Base-by-base conservation (phyloP, 805 yeast species). In the Teunomyces panamensis region DNA sequence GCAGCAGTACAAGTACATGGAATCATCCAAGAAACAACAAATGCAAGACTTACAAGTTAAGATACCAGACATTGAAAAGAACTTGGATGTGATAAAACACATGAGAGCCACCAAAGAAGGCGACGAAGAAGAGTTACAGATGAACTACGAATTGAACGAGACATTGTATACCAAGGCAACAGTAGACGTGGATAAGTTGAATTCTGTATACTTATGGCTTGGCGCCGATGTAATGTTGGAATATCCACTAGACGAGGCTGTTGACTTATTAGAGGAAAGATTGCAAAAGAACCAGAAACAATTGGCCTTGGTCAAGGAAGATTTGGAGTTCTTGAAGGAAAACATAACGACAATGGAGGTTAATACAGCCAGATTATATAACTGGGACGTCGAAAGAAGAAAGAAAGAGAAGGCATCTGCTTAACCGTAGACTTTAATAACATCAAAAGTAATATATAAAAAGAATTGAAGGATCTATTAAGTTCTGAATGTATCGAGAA, bases 221-320 rank as follows among this genome's bases (percentile, higher is more conserved):
- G 99, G 99, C 9, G 99, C 99, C 0, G 96, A 90, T 57, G 91
- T 92, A 7, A 92, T 94, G 98, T 75, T 94, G 60, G 98, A 94
- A 63, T 94, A 92, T 60, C 91, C 96, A 10, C 71, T 89, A 24
- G 87, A 79, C 33, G 99, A 94, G 64, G 99, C 99, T 2, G 78
- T 83, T 42, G 84, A 75, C 30, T 74, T 94, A 56, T 71, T 94
- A 47, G 60, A 72, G 9, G 75, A 75, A 33, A 82, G 92, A 63
- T 75, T 91, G 51, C 64, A 65, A 10, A 79, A 80, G 30, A 90
- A 96, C 11, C 70, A 78, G 55, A 71, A 76, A 34, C 85, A 80
- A 53, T 75, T 82, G 56, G 63, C 68, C 20, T 72, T 76, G 39
- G 85, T 95, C 32, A 81, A 87, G 55, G 96, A 87, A 53, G 99